Evolutionary conservation across 495 filamentous ascomycete species (phyloP).

Genomic region (Podospora sp.): DNA sequence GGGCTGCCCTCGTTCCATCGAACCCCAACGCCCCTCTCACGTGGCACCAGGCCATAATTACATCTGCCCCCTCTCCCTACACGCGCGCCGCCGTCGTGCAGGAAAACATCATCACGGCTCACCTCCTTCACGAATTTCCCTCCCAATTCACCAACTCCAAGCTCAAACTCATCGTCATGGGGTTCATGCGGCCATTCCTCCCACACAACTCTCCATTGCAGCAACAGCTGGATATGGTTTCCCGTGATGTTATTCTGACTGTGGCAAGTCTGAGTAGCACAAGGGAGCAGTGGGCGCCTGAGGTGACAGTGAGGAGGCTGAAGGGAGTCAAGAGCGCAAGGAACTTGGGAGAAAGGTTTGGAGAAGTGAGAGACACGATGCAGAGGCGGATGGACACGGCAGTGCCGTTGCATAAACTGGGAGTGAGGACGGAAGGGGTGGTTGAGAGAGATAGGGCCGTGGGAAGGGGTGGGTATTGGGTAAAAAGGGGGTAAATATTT

Average conservation of each 20-base stretch:
- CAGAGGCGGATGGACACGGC: conserved; percentile 6
- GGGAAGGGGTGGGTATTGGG: conserved; percentile 14
- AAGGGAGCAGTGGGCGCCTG: conserved; percentile 3
- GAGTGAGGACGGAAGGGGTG: conserved; percentile 9
- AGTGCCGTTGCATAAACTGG: conserved; percentile 12
- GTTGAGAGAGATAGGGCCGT: conserved; percentile 4
- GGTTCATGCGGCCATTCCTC: conserved; percentile 49
- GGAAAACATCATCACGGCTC: conserved; percentile 43
- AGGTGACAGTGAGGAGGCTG: neutral
- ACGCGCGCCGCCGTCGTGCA: conserved; percentile 42
- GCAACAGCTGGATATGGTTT: conserved; percentile 45
- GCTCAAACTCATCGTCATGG: conserved; percentile 58
- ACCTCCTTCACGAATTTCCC: conserved; percentile 51
- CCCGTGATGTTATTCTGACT: conserved; percentile 53
- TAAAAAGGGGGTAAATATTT: neutral
- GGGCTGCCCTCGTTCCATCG: conserved; percentile 48
- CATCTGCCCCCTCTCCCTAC: conserved; percentile 47
- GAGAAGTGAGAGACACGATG: conserved; percentile 4
- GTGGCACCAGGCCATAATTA: conserved; percentile 61
- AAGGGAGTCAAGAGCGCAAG: neutral
- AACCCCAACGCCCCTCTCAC: conserved; percentile 15
- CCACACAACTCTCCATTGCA: conserved; percentile 39
- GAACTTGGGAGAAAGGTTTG: conserved; percentile 8
- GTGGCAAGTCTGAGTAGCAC: conserved; percentile 47
- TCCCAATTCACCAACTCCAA: conserved; percentile 40